Evolutionary conservation across 1,284 basidiomycete genomes (phyloP), one percentile per base, ranked within the genome.

Genomic region (Trichosporon faecale): DNA sequence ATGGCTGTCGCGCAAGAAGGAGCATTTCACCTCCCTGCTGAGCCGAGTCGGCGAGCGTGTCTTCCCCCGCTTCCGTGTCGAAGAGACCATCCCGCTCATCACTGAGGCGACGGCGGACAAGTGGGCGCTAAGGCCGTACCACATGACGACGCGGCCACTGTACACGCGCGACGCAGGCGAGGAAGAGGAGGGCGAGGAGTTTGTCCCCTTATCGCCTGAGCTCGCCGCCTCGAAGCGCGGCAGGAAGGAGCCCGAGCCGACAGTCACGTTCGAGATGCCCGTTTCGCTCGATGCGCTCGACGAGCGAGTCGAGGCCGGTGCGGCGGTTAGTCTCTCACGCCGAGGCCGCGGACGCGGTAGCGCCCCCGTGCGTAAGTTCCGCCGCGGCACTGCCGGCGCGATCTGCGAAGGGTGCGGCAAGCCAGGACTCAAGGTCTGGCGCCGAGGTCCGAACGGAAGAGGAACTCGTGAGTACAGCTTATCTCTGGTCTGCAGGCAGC

Each of bases 211-310:
- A 35, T 37, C 23, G 60, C 40, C 31, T 3, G 67, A 14, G n/a
- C 21, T 27, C 66, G 70, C 12, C 60, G 67, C 31, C 68, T 66
- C 14, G 68, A 72, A 21, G 49, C 66, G 33, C 29, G 46, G 33
- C 6, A 14, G 57, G 18, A 29, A 31, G 18, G 75, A 74, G 18
- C 55, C 35, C 18, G 78, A 79, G 67, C 70, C 74, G 55, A 69
- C 68, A 11, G 78, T 82, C 14, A 77, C 76, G 18, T 82, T 80
- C 67, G 81, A 82, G 69, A 76, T 82, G 77, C 81, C 81, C 4
- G 76, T 82, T 0, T 78, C 76, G 27, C 74, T 81, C 1, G 81
- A 81, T 27, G 72, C 72, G 35, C 73, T 82, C 5, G 81, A 82
- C 67, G 78, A 82, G 74, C 67, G 74, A 23, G 79, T 82, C 6